A percentile compares a stretch with the other conserved stretches of the same genome.
These are phyloP conservation scores for Plasmodium malariae DNA, from an alignment of 169 alveolate species.

Conservation along the genomic window DNA sequence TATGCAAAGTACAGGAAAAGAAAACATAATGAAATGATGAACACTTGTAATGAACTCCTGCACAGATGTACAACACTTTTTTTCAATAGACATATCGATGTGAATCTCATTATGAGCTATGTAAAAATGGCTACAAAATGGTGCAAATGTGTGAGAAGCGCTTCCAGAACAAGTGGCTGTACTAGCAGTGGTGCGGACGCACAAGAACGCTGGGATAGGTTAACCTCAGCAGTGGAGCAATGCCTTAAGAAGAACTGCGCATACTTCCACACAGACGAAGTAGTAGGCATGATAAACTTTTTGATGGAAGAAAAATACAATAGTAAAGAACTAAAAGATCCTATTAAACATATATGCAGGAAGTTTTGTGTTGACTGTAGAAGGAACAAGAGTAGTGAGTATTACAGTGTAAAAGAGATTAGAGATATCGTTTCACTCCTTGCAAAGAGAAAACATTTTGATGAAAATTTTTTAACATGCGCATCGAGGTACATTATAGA, in stretches of 20 bases:
- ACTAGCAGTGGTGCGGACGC: too few relatives aligned
- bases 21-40: background rate
- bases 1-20: background rate
- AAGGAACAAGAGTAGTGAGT: background rate
- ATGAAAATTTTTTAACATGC: slow-evolving; percentile 4
- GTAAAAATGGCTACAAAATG: background rate
- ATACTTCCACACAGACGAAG: background rate
- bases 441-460: slow-evolving; percentile 6
- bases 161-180: too few relatives aligned
- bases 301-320: background rate
- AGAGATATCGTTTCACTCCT: background rate
- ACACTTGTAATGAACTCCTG: background rate
- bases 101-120: background rate
- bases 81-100: background rate
- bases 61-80: background rate
- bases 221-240: background rate
- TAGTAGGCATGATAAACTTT: background rate
- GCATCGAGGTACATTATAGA: background rate
- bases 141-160: background rate
- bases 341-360: too few relatives aligned
- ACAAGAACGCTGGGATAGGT: too few relatives aligned
- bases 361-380: too few relatives aligned
- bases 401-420: slow-evolving; percentile 9
- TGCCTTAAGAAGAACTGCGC: background rate
- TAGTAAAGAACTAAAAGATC: background rate